Conservation (phyloP, 2,329 filamentous ascomycete genomes). For the Arthrobotrys conoides region DNA sequence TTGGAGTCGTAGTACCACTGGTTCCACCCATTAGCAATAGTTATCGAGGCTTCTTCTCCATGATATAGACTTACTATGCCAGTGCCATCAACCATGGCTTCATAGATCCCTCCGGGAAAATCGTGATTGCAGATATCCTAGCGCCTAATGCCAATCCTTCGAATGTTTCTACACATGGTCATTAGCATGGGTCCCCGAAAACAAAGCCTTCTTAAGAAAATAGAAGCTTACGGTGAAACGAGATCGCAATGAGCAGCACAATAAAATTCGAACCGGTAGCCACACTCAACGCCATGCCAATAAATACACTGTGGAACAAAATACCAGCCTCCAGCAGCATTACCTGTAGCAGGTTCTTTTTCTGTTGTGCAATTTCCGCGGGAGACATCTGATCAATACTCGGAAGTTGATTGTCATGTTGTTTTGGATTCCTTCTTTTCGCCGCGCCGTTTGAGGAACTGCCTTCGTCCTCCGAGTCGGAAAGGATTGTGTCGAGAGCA, state of each 20-base stretch:
- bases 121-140: constrained; percentile 81
- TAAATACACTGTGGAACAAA: constrained; percentile 87
- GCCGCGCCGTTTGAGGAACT: constrained; percentile 16
- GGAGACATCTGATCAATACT: constrained; percentile 36
- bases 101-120: constrained; percentile 78
- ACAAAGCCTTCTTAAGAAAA: not conserved
- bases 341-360: constrained; percentile 76
- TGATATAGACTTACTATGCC: constrained; percentile 60
- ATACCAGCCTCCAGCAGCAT: constrained; percentile 86
- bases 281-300: constrained; percentile 81
- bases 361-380: constrained; percentile 57
- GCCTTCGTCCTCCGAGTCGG: constrained; percentile 59
- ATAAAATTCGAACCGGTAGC: constrained; percentile 83
- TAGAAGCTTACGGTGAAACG: constrained; percentile 73
- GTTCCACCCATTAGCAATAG: not conserved
- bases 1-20: constrained; percentile 72
- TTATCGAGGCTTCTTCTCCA: not conserved
- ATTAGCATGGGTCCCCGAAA: constrained; percentile 1
- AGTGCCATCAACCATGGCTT: constrained; percentile 74
- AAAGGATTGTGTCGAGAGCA: constrained; percentile 38
- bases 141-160: constrained; percentile 88
- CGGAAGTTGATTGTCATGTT: constrained; percentile 4
- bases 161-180: constrained; percentile 75
- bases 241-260: constrained; percentile 83
- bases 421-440: constrained; percentile 39